A percentile compares a stretch with the other conserved stretches of the same genome.
phyloP scores from a whole-genome alignment of 2,329 filamentous ascomycete species.

The Colletotrichum sp. region DNA sequence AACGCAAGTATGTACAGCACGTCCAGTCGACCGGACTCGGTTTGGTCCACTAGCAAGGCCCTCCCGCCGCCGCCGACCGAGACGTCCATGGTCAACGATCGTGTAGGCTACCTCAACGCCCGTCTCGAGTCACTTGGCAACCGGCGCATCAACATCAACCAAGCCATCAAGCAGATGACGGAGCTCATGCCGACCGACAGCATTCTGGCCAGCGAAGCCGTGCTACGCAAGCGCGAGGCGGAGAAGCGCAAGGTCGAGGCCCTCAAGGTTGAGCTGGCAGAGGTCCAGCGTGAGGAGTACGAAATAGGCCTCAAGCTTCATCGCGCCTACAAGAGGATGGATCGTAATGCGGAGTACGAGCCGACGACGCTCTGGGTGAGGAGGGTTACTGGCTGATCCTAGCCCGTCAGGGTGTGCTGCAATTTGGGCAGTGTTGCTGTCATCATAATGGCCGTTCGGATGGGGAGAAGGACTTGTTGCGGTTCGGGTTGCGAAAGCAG shows the following conservation, averaged over 20 bases:
- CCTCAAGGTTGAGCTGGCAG: conserved; percentile 70
- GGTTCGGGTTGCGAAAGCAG: background rate
- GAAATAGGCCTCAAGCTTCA: conserved; percentile 79
- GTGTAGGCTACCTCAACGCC: conserved; percentile 70
- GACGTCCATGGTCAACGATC: conserved; percentile 60
- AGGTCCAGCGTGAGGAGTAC: conserved; percentile 78
- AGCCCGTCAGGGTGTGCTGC: background rate
- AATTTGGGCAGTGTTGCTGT: background rate
- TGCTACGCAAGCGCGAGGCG: conserved; percentile 58
- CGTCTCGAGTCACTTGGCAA: conserved; percentile 69
- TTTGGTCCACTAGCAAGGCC: conserved; percentile 56
- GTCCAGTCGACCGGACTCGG: conserved; percentile 27
- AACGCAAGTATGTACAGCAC: conserved; percentile 5
- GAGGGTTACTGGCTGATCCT: conserved; percentile 67
- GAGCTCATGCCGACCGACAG: conserved; percentile 77
- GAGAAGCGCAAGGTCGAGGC: conserved; percentile 71
- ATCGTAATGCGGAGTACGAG: conserved; percentile 69
- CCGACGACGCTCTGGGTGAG: conserved; percentile 79
- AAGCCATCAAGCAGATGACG: conserved; percentile 77
- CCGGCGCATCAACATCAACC: conserved; percentile 73
- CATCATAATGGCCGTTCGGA: background rate
- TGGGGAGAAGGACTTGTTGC: background rate
- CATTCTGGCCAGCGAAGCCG: conserved; percentile 70
- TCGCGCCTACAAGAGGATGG: conserved; percentile 75
- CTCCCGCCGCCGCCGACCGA: conserved; percentile 69